Evolutionary conservation across 768 basidiomycete genomes (phyloP), one percentile per base, ranked within the genome.

Genomic region (Artomyces pyxidatus): DNA sequence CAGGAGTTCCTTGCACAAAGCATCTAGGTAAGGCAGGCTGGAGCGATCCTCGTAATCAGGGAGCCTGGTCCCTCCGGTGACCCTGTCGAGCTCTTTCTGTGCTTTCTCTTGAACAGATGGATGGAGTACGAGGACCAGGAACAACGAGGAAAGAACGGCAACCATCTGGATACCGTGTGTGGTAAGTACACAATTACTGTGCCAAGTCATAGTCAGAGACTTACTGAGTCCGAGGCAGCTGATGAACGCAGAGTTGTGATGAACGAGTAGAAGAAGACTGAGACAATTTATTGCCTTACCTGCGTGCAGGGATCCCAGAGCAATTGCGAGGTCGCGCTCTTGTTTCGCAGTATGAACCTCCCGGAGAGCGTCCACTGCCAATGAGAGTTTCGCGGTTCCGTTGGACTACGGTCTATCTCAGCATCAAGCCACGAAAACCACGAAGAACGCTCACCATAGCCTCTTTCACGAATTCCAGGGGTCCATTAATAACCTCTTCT

Each of bases 211-310:
- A n/a, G 4, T n/a, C 19, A 27, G 40, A 21, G 21, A 23, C 45
- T 27, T 22, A 41, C 17, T 41, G 27, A 41, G 42, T 40, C 30
- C 8, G 30, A 42, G 17, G 75, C 69, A 56, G 81, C 81, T 12
- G 76, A 46, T 69, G 71, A 59, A 65, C 65, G 37, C n/a, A n/a
- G n/a, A n/a, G n/a, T 63, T 65, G 45, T 67, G 67, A 22, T 8
- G 9, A 32, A 32, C 16, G 30, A 8, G 30, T 8, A 32, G 30
- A 32, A 32, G 30, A 16, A 32, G 9, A 32, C 8, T 8, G 30
- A 32, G 16, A 16, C n/a, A n/a, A n/a, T n/a, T n/a, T 32, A 8
- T 32, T 32, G 9, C 8, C 30, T 8, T 32, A 32, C 30, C 30
- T 32, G 30, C 30, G 30, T 32, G 16, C n/a, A n/a, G n/a, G n/a